These are phyloP conservation scores for Arabidopsis arenosa DNA, from an alignment of 345 rosid species.

Conservation along the genomic window DNA sequence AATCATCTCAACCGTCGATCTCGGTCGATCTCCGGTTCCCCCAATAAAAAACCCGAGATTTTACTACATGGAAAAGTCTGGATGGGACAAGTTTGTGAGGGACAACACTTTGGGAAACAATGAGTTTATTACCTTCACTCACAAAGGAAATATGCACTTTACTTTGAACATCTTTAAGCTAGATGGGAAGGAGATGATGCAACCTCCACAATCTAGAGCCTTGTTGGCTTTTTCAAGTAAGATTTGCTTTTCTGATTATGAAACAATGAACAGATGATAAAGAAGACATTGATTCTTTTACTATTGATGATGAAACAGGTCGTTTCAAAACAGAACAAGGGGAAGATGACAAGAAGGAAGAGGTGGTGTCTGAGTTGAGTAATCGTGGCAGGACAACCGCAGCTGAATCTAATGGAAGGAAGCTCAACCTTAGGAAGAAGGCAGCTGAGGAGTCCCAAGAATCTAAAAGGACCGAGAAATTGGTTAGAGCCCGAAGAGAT, in stretches of 20 bases:
- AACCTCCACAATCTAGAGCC: background rate
- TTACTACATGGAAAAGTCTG: background rate
- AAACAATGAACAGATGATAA: background rate
- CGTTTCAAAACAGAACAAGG: background rate
- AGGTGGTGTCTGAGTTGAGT: background rate
- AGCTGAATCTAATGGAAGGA: background rate
- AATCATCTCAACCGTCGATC: no score
- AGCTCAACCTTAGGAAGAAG: background rate
- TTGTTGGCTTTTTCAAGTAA: background rate
- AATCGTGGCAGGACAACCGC: background rate
- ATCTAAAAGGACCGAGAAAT: no score
- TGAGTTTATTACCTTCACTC: conserved; percentile 5
- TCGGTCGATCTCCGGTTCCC: no score
- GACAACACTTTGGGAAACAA: conserved; percentile 3
- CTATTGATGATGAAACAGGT: background rate
- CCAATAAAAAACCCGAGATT: background rate
- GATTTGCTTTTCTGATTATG: background rate
- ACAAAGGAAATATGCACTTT: background rate
- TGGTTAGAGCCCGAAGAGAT: background rate
- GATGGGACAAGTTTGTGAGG: conserved; percentile 23
- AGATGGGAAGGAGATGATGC: background rate
- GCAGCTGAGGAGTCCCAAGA: no score
- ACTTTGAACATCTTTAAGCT: background rate
- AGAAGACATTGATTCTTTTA: background rate
- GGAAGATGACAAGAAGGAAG: background rate